Percentiles rank a stretch among this genome's conserved stretches.
These are phyloP conservation scores for Gaeumannomyces tritici DNA, from an alignment of 2,329 filamentous ascomycete species.

Conservation along the genomic window DNA sequence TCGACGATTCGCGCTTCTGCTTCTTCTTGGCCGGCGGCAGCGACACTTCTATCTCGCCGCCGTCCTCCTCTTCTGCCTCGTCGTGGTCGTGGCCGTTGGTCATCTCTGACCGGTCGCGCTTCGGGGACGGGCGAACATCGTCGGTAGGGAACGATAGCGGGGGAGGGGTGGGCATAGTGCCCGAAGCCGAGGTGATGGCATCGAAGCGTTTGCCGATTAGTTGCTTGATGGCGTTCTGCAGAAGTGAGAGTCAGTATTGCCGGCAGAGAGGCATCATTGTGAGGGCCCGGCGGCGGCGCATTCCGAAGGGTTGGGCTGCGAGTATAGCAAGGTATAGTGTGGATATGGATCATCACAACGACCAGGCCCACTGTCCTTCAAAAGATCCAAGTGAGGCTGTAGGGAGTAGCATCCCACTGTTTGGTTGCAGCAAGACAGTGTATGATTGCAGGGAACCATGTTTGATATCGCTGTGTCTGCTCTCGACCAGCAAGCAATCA, in stretches of 20 bases:
- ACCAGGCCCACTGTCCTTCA: no score
- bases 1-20: constrained; percentile 51
- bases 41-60: constrained; percentile 37
- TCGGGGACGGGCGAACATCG: constrained; percentile 16
- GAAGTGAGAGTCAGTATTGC: background rate
- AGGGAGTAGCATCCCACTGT: background rate
- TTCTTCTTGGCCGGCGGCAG: constrained; percentile 49
- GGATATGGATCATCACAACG: background rate
- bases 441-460: background rate
- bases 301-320: background rate
- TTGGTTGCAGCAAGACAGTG: background rate
- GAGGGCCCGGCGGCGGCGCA: no score
- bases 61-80: constrained; percentile 21
- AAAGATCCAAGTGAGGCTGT: background rate
- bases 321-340: no score
- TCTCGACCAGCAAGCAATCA: background rate
- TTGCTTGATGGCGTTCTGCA: constrained; percentile 57
- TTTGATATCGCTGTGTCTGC: background rate
- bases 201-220: constrained; percentile 70
- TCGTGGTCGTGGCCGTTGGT: constrained; percentile 16
- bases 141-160: constrained; percentile 18
- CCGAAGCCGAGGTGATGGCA: constrained; percentile 45
- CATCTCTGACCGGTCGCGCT: constrained; percentile 23
- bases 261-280: background rate
- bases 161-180: constrained; percentile 37